Conservation (phyloP, 257 asterid genomes). For the Eucommia ulmoides region DNA sequence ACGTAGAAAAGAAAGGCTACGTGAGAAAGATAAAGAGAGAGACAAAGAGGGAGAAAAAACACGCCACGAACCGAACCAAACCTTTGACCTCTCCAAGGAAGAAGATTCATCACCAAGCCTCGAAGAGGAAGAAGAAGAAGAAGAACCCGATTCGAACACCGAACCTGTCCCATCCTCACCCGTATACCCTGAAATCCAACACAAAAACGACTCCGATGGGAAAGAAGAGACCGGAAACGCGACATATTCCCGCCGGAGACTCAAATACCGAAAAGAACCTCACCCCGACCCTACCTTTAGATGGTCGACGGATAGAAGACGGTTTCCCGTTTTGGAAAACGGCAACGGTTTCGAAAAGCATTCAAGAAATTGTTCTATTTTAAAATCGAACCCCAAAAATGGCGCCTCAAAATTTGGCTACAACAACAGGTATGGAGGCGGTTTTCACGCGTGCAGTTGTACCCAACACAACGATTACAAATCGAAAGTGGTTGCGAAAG, state of each 20-base stretch:
- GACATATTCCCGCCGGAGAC: neutral
- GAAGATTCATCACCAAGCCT: neutral
- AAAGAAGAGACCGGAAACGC: no score
- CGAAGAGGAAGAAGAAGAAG: neutral
- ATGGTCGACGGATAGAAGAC: no score
- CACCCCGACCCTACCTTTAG: no score
- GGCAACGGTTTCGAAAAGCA: neutral
- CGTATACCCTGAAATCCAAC: neutral
- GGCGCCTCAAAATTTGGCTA: neutral
- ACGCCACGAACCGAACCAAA: neutral
- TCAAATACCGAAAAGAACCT: neutral
- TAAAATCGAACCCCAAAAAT: neutral
- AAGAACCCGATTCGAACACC: neutral
- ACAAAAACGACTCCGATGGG: no score
- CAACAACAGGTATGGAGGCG: neutral
- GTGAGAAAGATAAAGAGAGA: neutral
- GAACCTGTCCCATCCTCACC: neutral
- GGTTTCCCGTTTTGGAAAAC: neutral
- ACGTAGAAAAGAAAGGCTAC: neutral
- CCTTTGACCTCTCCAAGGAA: neutral
- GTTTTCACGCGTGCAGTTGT: constrained; percentile 7
- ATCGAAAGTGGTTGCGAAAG: constrained; percentile 30
- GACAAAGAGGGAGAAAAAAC: no score
- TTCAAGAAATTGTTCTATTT: neutral
- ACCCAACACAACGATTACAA: constrained; percentile 47